Evolutionary conservation across 352 stramenopile species (phyloP), one percentile per base, ranked within the genome.

Genomic region (Pythium scleroteichum): DNA sequence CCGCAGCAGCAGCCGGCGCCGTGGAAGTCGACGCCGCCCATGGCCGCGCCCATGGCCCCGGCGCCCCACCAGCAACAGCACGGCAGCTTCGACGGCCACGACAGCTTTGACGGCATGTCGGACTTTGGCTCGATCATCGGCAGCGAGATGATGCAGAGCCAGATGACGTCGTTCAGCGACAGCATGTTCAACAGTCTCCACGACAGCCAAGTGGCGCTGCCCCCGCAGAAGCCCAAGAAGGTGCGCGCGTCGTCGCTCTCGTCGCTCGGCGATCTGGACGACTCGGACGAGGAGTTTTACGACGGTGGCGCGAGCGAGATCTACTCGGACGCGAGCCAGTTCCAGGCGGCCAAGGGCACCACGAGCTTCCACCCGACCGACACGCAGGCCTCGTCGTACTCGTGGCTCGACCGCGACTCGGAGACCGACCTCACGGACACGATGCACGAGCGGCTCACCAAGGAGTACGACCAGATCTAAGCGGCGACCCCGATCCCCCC

Each of bases 371-470:
- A 35, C 33, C 22, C 38, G 47, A 0, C 14, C 24, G 27, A 40
- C 13, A 50, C 41, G 2, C 27, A 26, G 41, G 22, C 19, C 23
- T 59, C 53, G 40, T 23, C 38, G 27, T 44, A 38, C 40, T 52
- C 53, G 53, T 59, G 53, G 53, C 26, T 59, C 40, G n/a, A 59
- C 12, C 46, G 38, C 24, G 49, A 40, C 38, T 20, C 22, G 4
- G 47, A 64, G 1, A 46, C n/a, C 14, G 56, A 57, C 24, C 56
- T 64, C 39, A 57, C 56, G 12, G 51, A 29, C 26, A 41, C n/a
- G 39, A 64, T 64, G 19, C 56, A 64, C 27, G 56, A 64, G 47
- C 24, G 27, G 38, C 56, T 39, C 42, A 22, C 38, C 27, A 54
- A 40, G 29, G 33, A 54, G 29, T 10, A 17, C 22, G 40, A 53